Evolutionary conservation across 106 monocot species (phyloP).

Genomic region (Dactylorhiza incarnata): DNA sequence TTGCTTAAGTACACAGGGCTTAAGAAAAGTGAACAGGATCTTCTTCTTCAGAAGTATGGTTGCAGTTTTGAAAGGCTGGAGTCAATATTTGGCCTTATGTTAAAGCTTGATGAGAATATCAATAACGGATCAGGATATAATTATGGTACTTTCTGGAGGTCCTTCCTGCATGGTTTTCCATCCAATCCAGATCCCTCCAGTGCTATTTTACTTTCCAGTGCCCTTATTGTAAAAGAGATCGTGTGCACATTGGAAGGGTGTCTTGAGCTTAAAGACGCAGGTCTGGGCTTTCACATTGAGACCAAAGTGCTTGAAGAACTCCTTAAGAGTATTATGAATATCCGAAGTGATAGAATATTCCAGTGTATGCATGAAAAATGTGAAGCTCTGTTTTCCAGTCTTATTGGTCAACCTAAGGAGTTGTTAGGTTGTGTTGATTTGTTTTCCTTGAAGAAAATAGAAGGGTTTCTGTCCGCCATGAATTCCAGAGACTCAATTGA

Average conservation of each 20-base stretch:
- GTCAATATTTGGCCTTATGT: slow-evolving; percentile 34
- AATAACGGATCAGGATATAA: slow-evolving; percentile 20
- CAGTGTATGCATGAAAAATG: slow-evolving; percentile 50
- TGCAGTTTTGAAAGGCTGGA: slow-evolving; percentile 34
- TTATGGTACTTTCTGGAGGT: slow-evolving; percentile 21
- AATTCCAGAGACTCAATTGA: slow-evolving; percentile 31
- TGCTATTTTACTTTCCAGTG: slow-evolving; percentile 57
- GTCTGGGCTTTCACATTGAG: slow-evolving; percentile 20
- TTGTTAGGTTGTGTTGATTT: slow-evolving; percentile 35
- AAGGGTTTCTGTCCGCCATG: slow-evolving; percentile 40
- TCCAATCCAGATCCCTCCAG: slow-evolving; percentile 38
- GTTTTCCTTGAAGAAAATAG: slow-evolving; percentile 67
- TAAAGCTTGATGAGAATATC: slow-evolving; percentile 34
- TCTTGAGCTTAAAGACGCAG: slow-evolving; percentile 41
- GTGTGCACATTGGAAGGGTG: slow-evolving; percentile 44
- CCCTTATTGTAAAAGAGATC: slow-evolving; percentile 57
- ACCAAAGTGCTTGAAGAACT: slow-evolving; percentile 25
- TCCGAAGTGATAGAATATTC: slow-evolving; percentile 67
- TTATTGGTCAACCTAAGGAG: slow-evolving; percentile 27
- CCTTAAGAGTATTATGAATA: slow-evolving; percentile 40
- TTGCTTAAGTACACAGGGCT: slow-evolving; percentile 54
- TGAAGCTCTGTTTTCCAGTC: slow-evolving; percentile 43
- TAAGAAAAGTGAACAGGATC: slow-evolving; percentile 40
- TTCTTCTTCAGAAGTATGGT: slow-evolving; percentile 48
- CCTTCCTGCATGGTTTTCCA: slow-evolving; percentile 84